Evolutionary conservation across 2,329 filamentous ascomycete species (phyloP), one percentile per base, ranked within the genome.

Genomic region (Fusarium sp.): DNA sequence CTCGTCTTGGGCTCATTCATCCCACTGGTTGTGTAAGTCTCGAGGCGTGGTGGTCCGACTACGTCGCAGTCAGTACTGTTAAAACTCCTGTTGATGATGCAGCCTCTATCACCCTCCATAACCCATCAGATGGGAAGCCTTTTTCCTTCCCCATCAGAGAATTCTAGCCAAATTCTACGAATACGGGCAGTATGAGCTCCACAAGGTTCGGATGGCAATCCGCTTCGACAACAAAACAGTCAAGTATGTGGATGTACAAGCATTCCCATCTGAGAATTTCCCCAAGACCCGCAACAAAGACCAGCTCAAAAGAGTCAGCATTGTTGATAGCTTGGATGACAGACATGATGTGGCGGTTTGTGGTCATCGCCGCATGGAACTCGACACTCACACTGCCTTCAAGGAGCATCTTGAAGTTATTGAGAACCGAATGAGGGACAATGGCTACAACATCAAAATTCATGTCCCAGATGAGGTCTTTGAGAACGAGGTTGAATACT

Each of bases 321-420:
- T 17, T 22, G 6, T 5, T 38, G 8, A 8, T 47, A 28, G 13
- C 18, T 2, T 26, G 2, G 6, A 18, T 44, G 11, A 4, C 5
- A 13, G 42, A 26, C 0, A 0, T n/a, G 6, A n/a, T 42, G 39
- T 0, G 22, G 8, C 11, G 14, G 0, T 0, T 42, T n/a, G 22
- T n/a, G 2, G 41, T 15, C 41, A 4, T 44, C 6, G 0, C 8
- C 2, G 0, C 41, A 11, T 0, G 15, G 11, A 44, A 18, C 10
- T 24, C 24, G 3, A 45, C 44, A 26, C 8, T 26, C 44, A 1
- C 7, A 47, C 44, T 22, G 12, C 44, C 10, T 54, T 54, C 0
- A 0, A n/a, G 50, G 50, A 54, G 20, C 50, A 54, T 22, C 24
- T 38, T 13, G 18, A 38, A 38, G 20, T 54, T 0, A 7, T 54